A percentile compares a stretch with the other conserved stretches of the same genome.
phyloP scores from a whole-genome alignment of 78 protist species.

The Monocercomonoides exilis region DNA sequence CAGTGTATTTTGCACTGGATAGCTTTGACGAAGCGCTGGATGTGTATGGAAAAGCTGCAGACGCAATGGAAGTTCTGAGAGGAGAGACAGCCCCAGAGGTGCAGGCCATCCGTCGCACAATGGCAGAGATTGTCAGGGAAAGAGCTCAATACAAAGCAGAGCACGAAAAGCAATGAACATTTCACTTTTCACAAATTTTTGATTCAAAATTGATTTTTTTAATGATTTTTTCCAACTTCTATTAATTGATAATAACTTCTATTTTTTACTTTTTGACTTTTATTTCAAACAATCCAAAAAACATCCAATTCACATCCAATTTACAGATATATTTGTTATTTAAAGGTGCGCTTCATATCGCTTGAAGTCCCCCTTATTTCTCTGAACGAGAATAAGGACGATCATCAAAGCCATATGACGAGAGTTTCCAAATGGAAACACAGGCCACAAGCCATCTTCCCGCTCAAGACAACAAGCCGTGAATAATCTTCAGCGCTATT shows the following conservation, averaged over 20 bases:
- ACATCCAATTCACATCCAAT: too few relatives aligned
- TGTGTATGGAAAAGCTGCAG: neutral
- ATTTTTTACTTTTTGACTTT: too few relatives aligned
- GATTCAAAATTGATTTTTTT: too few relatives aligned
- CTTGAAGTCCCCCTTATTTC: neutral
- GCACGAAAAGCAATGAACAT: neutral
- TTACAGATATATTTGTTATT: too few relatives aligned
- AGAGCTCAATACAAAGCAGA: neutral
- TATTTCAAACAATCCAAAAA: too few relatives aligned
- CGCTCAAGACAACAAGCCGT: neutral
- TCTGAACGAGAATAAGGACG: neutral
- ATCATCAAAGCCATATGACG: neutral
- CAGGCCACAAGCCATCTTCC: neutral
- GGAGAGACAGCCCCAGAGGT: neutral
- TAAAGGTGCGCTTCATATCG: neutral
- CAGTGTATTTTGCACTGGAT: neutral
- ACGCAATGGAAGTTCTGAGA: neutral
- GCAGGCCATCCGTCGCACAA: neutral
- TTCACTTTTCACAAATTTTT: neutral
- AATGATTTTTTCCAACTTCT: too few relatives aligned
- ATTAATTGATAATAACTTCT: too few relatives aligned
- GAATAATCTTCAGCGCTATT: neutral
- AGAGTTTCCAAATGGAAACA: neutral
- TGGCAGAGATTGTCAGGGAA: neutral
- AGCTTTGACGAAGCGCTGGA: neutral